These are phyloP conservation scores for Penicillium sp. DNA, from an alignment of 2,329 filamentous ascomycete species.

Conservation along the genomic window DNA sequence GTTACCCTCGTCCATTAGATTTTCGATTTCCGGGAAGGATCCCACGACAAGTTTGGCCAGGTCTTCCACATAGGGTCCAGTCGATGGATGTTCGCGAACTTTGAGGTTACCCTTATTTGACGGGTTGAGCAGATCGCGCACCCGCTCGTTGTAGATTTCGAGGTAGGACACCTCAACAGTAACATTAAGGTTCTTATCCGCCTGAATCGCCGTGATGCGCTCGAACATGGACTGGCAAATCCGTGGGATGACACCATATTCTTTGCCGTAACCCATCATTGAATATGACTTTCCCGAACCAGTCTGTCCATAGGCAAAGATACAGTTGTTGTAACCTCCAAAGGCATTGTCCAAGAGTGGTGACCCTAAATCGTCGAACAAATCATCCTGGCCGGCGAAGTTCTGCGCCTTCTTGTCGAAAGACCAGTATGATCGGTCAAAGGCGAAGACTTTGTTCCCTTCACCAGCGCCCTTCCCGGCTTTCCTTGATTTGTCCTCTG, in stretches of 20 bases:
- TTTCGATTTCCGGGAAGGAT: slow-evolving; percentile 92
- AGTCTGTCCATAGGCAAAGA: slow-evolving; percentile 98
- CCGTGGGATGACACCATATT: slow-evolving; percentile 91
- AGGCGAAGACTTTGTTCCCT: slow-evolving; percentile 84
- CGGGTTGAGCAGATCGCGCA: slow-evolving; percentile 92
- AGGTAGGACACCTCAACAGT: slow-evolving; percentile 98
- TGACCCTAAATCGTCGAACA: slow-evolving; percentile 84
- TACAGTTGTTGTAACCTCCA: slow-evolving; percentile 98
- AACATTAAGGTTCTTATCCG: slow-evolving; percentile 77
- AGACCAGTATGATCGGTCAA: slow-evolving; percentile 98
- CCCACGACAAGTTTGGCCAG: slow-evolving; percentile 91
- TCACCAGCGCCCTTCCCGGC: slow-evolving; percentile 65
- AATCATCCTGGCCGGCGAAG: slow-evolving; percentile 86
- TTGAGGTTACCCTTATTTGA: slow-evolving; percentile 95
- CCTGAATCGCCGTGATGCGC: slow-evolving; percentile 70
- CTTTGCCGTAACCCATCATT: slow-evolving; percentile 99
- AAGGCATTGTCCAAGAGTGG: slow-evolving; percentile 97
- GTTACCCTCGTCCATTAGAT: slow-evolving; percentile 98
- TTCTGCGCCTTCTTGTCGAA: slow-evolving; percentile 79
- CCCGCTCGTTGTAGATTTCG: slow-evolving; percentile 98
- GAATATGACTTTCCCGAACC: slow-evolving; percentile 98
- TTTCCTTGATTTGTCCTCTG: slow-evolving; percentile 55
- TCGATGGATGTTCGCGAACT: slow-evolving; percentile 95
- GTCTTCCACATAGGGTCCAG: slow-evolving; percentile 97
- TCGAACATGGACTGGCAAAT: slow-evolving; percentile 99